Percentiles rank a stretch among this genome's conserved stretches.
These are phyloP conservation scores for Cucurbita moschata DNA, from an alignment of 306 rosid species.

Conservation along the genomic window DNA sequence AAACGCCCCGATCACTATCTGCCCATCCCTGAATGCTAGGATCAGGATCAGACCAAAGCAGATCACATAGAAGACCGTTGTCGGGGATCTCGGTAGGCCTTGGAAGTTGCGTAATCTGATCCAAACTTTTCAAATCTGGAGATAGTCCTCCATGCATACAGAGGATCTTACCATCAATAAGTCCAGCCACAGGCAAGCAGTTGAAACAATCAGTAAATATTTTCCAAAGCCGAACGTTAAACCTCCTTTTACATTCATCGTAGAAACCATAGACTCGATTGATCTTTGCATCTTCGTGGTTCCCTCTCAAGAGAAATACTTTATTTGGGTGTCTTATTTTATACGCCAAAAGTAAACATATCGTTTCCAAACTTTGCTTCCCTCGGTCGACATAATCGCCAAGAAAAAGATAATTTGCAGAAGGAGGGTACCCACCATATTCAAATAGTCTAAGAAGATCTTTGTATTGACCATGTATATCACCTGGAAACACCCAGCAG, in stretches of 20 bases:
- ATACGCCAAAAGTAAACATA: constrained; percentile 66
- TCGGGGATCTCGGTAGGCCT: constrained; percentile 62
- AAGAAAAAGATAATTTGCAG: constrained; percentile 51
- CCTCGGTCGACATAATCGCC: constrained; percentile 73
- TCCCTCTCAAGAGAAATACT: constrained; percentile 47
- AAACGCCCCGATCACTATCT: constrained; percentile 55
- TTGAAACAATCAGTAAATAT: constrained; percentile 63
- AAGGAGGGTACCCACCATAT: constrained; percentile 49
- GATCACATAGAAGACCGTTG: constrained; percentile 52
- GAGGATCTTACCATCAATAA: constrained; percentile 44
- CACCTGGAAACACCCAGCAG: constrained; percentile 30
- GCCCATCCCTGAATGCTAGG: constrained; percentile 38
- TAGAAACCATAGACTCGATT: constrained; percentile 61
- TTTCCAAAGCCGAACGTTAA: constrained; percentile 65
- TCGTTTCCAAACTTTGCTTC: constrained; percentile 69
- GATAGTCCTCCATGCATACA: constrained; percentile 69
- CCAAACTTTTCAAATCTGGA: constrained; percentile 42
- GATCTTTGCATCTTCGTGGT: constrained; percentile 69
- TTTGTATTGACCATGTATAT: constrained; percentile 58
- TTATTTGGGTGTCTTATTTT: constrained; percentile 50
- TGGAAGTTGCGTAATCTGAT: constrained; percentile 40
- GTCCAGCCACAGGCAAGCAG: constrained; percentile 60
- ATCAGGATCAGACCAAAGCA: constrained; percentile 72
- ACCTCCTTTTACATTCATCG: constrained; percentile 68
- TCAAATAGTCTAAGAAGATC: constrained; percentile 52